Percentiles rank a stretch among this genome's conserved stretches.
Conservation (phyloP, 495 filamentous ascomycete genomes). For the Daldinia vernicosa region DNA sequence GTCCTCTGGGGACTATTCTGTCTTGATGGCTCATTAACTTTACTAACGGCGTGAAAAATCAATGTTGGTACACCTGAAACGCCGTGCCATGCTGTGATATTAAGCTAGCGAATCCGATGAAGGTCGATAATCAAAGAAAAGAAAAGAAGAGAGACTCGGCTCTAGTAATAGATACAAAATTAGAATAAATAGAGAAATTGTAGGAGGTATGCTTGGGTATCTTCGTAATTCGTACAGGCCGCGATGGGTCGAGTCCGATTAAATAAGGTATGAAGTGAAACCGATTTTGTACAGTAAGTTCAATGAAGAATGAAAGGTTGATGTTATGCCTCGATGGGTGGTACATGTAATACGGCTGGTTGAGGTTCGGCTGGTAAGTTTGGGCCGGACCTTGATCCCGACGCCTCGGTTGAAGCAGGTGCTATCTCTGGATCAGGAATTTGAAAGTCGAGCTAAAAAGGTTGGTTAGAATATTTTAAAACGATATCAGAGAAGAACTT, state of each 20-base stretch:
- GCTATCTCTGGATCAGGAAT: constrained; percentile 81
- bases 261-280: constrained; percentile 32
- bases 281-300: constrained; percentile 27
- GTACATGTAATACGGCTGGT: constrained; percentile 29
- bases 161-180: constrained; percentile 44
- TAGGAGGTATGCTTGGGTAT: constrained; percentile 41
- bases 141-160: constrained; percentile 19
- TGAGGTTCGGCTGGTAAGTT: constrained; percentile 24
- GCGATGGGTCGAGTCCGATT: constrained; percentile 32
- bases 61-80: constrained; percentile 29
- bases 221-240: constrained; percentile 44
- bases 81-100: constrained; percentile 31
- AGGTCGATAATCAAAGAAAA: constrained; percentile 4
- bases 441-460: constrained; percentile 76
- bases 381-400: constrained; percentile 43
- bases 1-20: constrained; percentile 11
- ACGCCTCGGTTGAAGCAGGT: constrained; percentile 40
- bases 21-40: constrained; percentile 8
- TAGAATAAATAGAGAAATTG: constrained; percentile 42
- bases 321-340: constrained; percentile 8
- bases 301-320: neutral
- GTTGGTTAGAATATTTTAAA: constrained; percentile 24
- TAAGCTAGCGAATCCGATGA: constrained; percentile 21
- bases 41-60: constrained; percentile 2
- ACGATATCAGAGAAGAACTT: neutral